These are phyloP conservation scores for Botrytis pseudocinerea DNA, from an alignment of 2,329 filamentous ascomycete species.

Conservation along the genomic window DNA sequence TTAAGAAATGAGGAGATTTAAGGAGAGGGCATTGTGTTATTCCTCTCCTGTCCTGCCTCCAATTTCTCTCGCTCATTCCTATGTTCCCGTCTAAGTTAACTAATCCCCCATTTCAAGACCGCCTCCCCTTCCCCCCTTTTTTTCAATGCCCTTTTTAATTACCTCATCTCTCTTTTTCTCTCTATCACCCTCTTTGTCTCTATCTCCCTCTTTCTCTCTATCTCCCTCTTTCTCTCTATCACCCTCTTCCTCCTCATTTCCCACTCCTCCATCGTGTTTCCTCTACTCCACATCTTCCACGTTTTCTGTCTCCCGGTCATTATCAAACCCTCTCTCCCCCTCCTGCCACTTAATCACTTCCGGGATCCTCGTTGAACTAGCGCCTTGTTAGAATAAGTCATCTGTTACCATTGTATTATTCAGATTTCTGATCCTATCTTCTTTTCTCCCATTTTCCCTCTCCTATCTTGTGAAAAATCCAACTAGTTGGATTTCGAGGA, in stretches of 20 bases:
- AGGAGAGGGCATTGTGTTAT: neutral
- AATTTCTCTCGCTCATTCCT: too few species aligned
- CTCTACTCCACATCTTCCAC: neutral
- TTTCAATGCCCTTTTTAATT: too few species aligned
- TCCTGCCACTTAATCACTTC: too few species aligned
- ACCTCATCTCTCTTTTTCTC: neutral
- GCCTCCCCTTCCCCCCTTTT: accelerated
- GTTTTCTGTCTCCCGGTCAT: too few species aligned
- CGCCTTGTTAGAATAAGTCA: neutral
- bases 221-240: neutral
- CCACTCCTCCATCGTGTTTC: neutral
- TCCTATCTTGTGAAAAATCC: neutral
- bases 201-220: neutral
- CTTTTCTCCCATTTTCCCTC: too few species aligned
- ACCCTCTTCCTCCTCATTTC: neutral
- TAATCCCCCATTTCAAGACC: neutral
- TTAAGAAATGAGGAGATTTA: neutral
- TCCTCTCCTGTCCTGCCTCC: accelerated
- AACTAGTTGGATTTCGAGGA: neutral
- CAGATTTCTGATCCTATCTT: neutral
- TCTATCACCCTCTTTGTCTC: neutral
- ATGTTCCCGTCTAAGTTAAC: neutral
- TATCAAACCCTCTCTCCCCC: neutral
- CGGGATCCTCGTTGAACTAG: neutral
- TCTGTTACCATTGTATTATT: neutral